A percentile compares a stretch with the other conserved stretches of the same genome.
These are phyloP conservation scores for Tetrastigma voinierianum DNA, from an alignment of 164 flowering plant species.

Conservation along the genomic window DNA sequence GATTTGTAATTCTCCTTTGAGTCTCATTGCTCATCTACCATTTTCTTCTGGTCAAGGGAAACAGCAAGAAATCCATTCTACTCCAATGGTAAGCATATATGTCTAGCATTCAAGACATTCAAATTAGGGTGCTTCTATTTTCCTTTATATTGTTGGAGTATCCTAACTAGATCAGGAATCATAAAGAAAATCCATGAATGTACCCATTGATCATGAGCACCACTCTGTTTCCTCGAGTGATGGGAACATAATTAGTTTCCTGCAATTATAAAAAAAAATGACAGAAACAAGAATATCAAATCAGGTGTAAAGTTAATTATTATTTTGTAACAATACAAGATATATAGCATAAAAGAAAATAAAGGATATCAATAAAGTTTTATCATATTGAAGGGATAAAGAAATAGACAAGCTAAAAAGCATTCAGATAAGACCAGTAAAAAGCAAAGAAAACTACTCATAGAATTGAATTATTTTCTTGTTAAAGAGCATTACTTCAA, in stretches of 20 bases:
- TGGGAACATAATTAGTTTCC: conserved; percentile 90
- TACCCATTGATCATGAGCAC: conserved; percentile 93
- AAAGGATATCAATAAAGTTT: too few relatives aligned
- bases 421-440: neutral
- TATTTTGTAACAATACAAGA: too few relatives aligned
- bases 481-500: too few relatives aligned
- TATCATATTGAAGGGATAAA: neutral
- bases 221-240: conserved; percentile 80
- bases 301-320: neutral
- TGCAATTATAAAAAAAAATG: conserved; percentile 29
- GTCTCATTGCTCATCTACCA: too few relatives aligned
- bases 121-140: neutral
- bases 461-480: too few relatives aligned
- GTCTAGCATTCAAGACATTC: neutral
- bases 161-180: neutral
- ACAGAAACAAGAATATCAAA: neutral
- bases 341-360: neutral
- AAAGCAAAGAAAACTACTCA: neutral
- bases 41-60: too few relatives aligned
- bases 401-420: too few relatives aligned
- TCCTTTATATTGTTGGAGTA: too few relatives aligned
- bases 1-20: too few relatives aligned
- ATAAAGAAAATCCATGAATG: conserved; percentile 22
- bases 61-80: too few relatives aligned
- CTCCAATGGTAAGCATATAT: neutral